phyloP scores from a whole-genome alignment of 1,284 basidiomycete species.

The Cryptococcus neoformans region DNA sequence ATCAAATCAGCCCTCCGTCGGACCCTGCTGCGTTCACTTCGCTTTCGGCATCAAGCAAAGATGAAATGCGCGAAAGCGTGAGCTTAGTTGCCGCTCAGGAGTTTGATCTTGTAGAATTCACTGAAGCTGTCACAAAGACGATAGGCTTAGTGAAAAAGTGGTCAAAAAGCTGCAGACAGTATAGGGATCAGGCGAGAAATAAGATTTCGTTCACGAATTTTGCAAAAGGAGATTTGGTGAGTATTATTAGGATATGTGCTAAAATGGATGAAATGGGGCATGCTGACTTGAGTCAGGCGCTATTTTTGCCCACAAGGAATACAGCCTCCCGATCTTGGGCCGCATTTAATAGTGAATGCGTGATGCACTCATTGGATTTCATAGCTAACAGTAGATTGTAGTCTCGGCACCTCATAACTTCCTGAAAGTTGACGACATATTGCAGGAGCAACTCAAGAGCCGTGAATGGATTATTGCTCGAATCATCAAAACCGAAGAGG shows the following conservation, averaged over 20 bases:
- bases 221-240: constrained; percentile 73
- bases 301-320: constrained; percentile 94
- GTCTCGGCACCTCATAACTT: constrained; percentile 98
- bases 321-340: constrained; percentile 91
- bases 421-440: constrained; percentile 75
- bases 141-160: constrained; percentile 87
- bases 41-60: constrained; percentile 3
- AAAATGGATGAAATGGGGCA: not conserved
- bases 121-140: constrained; percentile 74
- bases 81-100: constrained; percentile 50
- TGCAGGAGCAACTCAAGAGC: constrained; percentile 78
- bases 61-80: constrained; percentile 32
- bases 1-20: too few species aligned
- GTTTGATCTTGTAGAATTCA: constrained; percentile 78
- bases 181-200: constrained; percentile 84
- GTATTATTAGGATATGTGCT: constrained; percentile 39
- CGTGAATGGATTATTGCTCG: constrained; percentile 93
- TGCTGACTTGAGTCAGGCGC: constrained; percentile 46
- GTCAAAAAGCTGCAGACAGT: constrained; percentile 93
- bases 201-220: constrained; percentile 95
- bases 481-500: constrained; percentile 82
- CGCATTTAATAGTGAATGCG: constrained; percentile 71
- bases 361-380: not conserved
- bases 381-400: constrained; percentile 37
- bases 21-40: not conserved